A percentile compares a stretch with the other conserved stretches of the same genome.
Conservation (phyloP, 371 early-diverging fungal genomes). For the Rhizomucor pusillus region DNA sequence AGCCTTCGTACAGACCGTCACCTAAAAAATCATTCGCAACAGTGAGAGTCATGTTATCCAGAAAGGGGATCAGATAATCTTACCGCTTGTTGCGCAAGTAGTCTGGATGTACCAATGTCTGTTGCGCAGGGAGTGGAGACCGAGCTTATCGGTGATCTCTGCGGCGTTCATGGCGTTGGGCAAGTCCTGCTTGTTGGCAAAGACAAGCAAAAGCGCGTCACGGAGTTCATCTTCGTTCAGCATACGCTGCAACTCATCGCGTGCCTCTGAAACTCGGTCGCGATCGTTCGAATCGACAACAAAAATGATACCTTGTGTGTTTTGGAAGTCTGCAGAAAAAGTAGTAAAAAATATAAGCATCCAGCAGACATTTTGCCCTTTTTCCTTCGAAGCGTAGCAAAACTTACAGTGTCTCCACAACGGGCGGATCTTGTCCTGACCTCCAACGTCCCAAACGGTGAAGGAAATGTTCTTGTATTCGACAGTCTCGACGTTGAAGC, state of each 20-base stretch:
- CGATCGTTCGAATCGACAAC: slow-evolving; percentile 86
- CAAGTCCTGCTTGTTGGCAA: slow-evolving; percentile 90
- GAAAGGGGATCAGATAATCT: too few species aligned
- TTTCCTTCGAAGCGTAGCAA: too few species aligned
- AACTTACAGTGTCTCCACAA: slow-evolving; percentile 90
- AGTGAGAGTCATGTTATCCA: too few species aligned
- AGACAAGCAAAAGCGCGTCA: slow-evolving; percentile 76
- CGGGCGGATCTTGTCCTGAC: slow-evolving; percentile 89
- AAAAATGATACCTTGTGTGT: slow-evolving; percentile 85
- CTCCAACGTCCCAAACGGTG: slow-evolving; percentile 90
- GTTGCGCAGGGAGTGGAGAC: slow-evolving; percentile 72
- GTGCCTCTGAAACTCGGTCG: slow-evolving; percentile 83
- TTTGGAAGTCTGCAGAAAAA: too few species aligned
- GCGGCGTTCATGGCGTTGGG: slow-evolving; percentile 77
- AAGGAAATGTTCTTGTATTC: slow-evolving; percentile 91
- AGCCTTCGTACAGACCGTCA: slow-evolving; percentile 85
- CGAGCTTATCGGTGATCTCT: slow-evolving; percentile 79
- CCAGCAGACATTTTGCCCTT: too few species aligned
- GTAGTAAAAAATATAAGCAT: too few species aligned
- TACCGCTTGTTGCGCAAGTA: slow-evolving; percentile 82
- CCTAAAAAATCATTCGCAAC: too few species aligned
- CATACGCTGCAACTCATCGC: slow-evolving; percentile 79
- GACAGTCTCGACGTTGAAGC: slow-evolving; percentile 86
- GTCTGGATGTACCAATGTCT: slow-evolving; percentile 86
- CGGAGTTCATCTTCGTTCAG: slow-evolving; percentile 83